These are phyloP conservation scores for Coemansia sp. DNA, from an alignment of 192 early-diverging fungal species.

Conservation along the genomic window DNA sequence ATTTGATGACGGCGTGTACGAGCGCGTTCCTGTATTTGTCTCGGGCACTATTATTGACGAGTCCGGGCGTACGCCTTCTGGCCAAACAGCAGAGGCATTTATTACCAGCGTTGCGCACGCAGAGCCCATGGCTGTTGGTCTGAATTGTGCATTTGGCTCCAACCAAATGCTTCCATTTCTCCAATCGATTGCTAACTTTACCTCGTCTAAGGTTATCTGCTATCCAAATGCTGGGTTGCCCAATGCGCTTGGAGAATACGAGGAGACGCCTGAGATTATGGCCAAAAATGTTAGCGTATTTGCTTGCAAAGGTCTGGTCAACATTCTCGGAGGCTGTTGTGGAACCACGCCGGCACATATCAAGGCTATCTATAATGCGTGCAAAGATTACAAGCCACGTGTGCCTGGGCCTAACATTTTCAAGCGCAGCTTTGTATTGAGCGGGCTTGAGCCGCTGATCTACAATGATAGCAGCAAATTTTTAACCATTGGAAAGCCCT, in stretches of 20 bases:
- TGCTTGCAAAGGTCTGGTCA: constrained; percentile 89
- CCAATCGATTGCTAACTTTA: constrained; percentile 82
- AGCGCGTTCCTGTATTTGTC: constrained; percentile 68
- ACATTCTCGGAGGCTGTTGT: constrained; percentile 96
- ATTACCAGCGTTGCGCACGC: constrained; percentile 78
- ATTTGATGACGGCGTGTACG: constrained; percentile 78
- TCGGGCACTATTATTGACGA: constrained; percentile 97
- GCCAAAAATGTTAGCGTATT: constrained; percentile 80
- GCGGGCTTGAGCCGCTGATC: constrained; percentile 82
- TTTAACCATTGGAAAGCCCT: constrained; percentile 94
- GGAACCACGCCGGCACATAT: constrained; percentile 96
- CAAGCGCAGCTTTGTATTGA: constrained; percentile 72
- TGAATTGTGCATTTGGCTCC: constrained; percentile 86
- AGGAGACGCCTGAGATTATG: constrained; percentile 86
- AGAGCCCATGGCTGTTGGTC: constrained; percentile 85
- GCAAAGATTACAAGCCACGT: constrained; percentile 75
- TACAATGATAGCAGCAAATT: constrained; percentile 83
- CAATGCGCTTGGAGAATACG: constrained; percentile 97
- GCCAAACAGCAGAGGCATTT: constrained; percentile 97
- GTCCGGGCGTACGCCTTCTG: constrained; percentile 92
- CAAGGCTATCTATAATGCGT: constrained; percentile 75
- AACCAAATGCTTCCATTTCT: constrained; percentile 95
- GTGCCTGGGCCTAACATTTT: constrained; percentile 68
- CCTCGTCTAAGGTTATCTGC: constrained; percentile 82
- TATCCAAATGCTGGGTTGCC: constrained; percentile 97